These are phyloP conservation scores for Cercospora berteroae DNA, from an alignment of 2,329 filamentous ascomycete species.

Conservation along the genomic window DNA sequence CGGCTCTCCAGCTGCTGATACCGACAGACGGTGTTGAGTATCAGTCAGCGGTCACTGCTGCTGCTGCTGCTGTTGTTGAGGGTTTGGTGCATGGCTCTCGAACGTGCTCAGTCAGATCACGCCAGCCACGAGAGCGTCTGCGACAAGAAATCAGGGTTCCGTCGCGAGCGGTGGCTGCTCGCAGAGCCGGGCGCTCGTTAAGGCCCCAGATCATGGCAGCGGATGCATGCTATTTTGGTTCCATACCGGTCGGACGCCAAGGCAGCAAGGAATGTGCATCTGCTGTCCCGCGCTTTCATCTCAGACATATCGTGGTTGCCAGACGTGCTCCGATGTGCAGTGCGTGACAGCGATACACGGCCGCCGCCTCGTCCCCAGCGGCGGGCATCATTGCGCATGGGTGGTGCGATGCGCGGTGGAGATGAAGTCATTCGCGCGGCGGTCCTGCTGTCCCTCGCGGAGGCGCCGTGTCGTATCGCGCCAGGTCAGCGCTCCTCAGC, in stretches of 20 bases:
- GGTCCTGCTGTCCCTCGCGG: background rate
- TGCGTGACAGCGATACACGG: background rate
- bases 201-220: background rate
- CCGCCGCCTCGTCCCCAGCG: background rate
- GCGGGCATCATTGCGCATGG: background rate
- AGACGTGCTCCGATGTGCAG: background rate
- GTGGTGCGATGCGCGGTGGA: background rate
- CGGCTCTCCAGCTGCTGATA: background rate
- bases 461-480: background rate
- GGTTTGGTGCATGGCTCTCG: background rate
- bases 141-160: background rate
- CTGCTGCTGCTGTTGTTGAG: background rate
- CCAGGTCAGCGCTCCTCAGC: background rate
- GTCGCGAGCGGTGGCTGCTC: background rate
- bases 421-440: background rate
- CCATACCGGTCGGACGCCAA: slow-evolving; percentile 1
- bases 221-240: background rate
- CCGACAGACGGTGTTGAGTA: background rate
- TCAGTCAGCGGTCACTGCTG: background rate
- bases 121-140: background rate
- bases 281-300: background rate
- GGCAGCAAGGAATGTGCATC: slow-evolving; percentile 1
- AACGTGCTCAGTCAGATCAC: background rate
- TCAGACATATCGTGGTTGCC: background rate
- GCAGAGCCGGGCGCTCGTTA: background rate